Conservation (phyloP, 768 basidiomycete genomes). For the Chalciporus chontae region DNA sequence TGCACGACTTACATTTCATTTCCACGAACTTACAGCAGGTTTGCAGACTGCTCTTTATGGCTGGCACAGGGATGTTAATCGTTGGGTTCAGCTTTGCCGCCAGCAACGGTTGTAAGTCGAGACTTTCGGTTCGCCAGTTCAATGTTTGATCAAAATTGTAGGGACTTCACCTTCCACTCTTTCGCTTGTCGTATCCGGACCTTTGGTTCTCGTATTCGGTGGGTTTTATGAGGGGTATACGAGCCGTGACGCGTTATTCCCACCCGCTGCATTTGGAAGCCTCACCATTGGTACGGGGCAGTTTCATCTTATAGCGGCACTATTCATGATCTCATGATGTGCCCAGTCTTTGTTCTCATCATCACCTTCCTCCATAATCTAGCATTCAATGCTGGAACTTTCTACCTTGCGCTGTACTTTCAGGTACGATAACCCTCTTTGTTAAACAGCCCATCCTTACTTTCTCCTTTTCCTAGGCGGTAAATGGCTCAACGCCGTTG, state of each 20-base stretch:
- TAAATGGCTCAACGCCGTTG: slow-evolving; percentile 65
- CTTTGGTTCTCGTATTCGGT: slow-evolving; percentile 51
- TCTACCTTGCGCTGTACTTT: slow-evolving; percentile 80
- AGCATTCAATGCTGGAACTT: slow-evolving; percentile 80
- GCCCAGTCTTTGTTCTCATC: slow-evolving; percentile 58
- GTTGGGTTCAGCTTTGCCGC: slow-evolving; percentile 79
- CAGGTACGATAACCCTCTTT: slow-evolving; percentile 48
- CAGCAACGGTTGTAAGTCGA: slow-evolving; percentile 59
- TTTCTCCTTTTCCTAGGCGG: slow-evolving; percentile 45
- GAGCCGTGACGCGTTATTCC: slow-evolving; percentile 68
- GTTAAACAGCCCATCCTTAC: slow-evolving; percentile 1
- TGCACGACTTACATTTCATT: slow-evolving; percentile 18
- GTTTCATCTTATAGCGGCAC: neutral
- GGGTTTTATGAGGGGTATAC: slow-evolving; percentile 68
- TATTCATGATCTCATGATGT: slow-evolving; percentile 8
- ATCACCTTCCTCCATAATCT: slow-evolving; percentile 80
- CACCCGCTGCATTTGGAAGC: slow-evolving; percentile 57
- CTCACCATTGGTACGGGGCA: slow-evolving; percentile 51
- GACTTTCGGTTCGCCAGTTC: neutral
- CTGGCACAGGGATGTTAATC: slow-evolving; percentile 67
- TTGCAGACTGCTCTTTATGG: slow-evolving; percentile 67
- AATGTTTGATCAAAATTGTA: slow-evolving; percentile 30
- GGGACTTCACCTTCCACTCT: slow-evolving; percentile 66
- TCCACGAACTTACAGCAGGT: slow-evolving; percentile 18
- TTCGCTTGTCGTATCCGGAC: slow-evolving; percentile 53